Conservation (phyloP, 2,329 filamentous ascomycete species). For the Xylariaceae sp. region DNA sequence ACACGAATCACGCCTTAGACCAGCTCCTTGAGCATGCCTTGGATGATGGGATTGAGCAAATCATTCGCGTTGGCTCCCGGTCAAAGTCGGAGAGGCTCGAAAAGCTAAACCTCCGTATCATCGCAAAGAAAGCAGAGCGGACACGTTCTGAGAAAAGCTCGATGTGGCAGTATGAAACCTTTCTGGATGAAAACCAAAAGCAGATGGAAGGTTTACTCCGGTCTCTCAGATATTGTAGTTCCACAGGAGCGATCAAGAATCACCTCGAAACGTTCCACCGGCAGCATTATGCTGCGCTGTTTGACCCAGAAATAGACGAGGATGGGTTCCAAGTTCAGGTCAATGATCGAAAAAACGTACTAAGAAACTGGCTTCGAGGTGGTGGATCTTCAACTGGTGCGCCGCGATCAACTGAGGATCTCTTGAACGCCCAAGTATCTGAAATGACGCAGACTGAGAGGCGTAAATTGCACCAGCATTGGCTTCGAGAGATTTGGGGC, state of each 20-base stretch:
- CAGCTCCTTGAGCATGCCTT: constrained; percentile 64
- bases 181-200: constrained; percentile 10
- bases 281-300: constrained; percentile 31
- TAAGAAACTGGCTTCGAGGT: constrained; percentile 29
- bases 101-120: constrained; percentile 50
- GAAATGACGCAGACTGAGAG: constrained; percentile 31
- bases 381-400: background rate
- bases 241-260: constrained; percentile 16
- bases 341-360: constrained; percentile 6
- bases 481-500: constrained; percentile 34
- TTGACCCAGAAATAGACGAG: constrained; percentile 27
- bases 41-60: constrained; percentile 47
- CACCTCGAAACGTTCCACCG: constrained; percentile 27
- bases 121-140: constrained; percentile 35
- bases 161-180: constrained; percentile 32
- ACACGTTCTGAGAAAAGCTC: constrained; percentile 45
- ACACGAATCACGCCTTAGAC: constrained; percentile 55
- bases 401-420: constrained; percentile 5
- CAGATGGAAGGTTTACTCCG: constrained; percentile 1
- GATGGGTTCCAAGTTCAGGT: constrained; percentile 32
- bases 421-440: constrained; percentile 19
- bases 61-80: constrained; percentile 64
- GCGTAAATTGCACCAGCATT: constrained; percentile 32
- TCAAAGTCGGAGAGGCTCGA: constrained; percentile 58
- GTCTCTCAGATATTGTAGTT: constrained; percentile 20